A percentile compares a stretch with the other conserved stretches of the same genome.
phyloP scores from a whole-genome alignment of 1,284 basidiomycete genomes.

The Inonotus obliquus region DNA sequence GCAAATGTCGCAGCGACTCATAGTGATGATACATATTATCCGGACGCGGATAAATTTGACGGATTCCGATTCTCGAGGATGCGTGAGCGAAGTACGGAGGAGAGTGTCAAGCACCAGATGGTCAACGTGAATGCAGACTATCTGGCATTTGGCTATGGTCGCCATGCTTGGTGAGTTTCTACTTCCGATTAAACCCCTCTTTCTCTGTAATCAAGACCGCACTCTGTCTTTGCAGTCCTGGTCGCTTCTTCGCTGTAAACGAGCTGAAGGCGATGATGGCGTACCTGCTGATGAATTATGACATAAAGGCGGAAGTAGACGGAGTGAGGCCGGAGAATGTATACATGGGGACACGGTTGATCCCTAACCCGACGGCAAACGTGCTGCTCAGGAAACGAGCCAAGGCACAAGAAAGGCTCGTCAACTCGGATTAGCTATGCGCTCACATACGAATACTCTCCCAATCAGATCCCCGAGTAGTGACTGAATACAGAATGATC shows the following conservation, averaged over 20 bases:
- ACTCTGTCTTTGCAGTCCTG: not conserved
- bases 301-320: slow-evolving; percentile 28
- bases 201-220: not conserved
- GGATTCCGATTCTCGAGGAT: slow-evolving; percentile 43
- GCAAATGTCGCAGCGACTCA: slow-evolving; percentile 40
- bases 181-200: not conserved
- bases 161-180: slow-evolving; percentile 28
- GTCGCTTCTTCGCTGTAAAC: slow-evolving; percentile 18
- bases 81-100: slow-evolving; percentile 26
- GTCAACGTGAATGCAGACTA: slow-evolving; percentile 26
- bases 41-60: slow-evolving; percentile 36
- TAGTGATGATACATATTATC: slow-evolving; percentile 37
- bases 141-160: slow-evolving; percentile 28
- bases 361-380: slow-evolving; percentile 20
- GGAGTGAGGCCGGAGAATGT: slow-evolving; percentile 25
- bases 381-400: slow-evolving; percentile 20
- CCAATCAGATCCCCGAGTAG: no score
- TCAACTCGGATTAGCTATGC: no score
- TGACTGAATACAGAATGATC: no score
- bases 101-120: slow-evolving; percentile 26
- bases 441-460: no score
- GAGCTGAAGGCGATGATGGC: slow-evolving; percentile 20
- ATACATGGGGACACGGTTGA: slow-evolving; percentile 4
- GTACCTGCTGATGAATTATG: slow-evolving; percentile 17
- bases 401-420: no score